Evolutionary conservation across 2,329 filamentous ascomycete species (phyloP).

Genomic region (Gnomoniopsis smithogilvyi): DNA sequence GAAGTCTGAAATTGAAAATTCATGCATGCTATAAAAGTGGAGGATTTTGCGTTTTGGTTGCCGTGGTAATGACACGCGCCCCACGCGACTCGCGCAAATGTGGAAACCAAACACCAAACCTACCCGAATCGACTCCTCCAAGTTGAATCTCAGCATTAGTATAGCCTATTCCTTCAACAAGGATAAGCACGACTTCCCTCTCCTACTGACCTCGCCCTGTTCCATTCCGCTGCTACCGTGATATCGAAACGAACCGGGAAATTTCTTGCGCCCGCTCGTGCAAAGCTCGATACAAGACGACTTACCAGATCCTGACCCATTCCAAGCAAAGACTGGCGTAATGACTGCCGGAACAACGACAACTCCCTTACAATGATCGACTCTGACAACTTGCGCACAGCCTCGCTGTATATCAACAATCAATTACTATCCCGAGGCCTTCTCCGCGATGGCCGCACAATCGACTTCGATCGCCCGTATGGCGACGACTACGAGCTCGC

Average conservation of each 20-base stretch:
- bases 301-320: no score
- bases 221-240: no score
- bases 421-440: conserved; percentile 65
- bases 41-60: neutral
- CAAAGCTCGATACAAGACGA: no score
- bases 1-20: conserved; percentile 6
- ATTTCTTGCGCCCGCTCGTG: no score
- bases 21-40: neutral
- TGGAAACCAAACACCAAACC: conserved; percentile 8
- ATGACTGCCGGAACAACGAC: conserved; percentile 6
- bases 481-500: conserved; percentile 49
- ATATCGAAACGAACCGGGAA: no score
- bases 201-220: no score
- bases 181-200: no score
- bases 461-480: conserved; percentile 78
- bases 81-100: neutral
- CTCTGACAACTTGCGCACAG: conserved; percentile 60
- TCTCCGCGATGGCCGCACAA: conserved; percentile 63
- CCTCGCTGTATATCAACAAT: conserved; percentile 71
- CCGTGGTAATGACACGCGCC: conserved; percentile 5
- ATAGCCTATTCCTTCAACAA: no score
- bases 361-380: conserved; percentile 45
- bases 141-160: no score
- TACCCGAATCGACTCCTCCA: no score
- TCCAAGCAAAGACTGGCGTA: conserved; percentile 7